phyloP scores from a whole-genome alignment of 2,329 filamentous ascomycete genomes.

The Nothopassalora personata region DNA sequence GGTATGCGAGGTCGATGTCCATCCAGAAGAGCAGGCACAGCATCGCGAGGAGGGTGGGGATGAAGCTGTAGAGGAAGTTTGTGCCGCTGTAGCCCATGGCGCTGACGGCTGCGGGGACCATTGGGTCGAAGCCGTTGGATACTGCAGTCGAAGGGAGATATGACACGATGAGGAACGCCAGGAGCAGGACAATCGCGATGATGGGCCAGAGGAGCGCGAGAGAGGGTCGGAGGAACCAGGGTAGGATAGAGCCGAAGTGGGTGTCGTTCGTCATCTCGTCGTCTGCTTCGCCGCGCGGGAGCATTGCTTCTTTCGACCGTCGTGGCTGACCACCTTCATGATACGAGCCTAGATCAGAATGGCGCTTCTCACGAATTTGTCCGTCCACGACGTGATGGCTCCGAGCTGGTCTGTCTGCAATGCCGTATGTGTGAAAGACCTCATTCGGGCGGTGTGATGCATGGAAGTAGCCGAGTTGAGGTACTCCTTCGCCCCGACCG shows the following conservation, averaged over 20 bases:
- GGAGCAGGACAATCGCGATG: constrained; percentile 55
- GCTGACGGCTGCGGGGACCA: constrained; percentile 47
- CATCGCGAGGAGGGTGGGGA: constrained; percentile 64
- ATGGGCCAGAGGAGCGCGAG: constrained; percentile 62
- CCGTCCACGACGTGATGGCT: constrained; percentile 49
- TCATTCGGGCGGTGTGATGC: constrained; percentile 59
- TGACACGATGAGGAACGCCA: constrained; percentile 70
- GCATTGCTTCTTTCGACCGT: constrained; percentile 37
- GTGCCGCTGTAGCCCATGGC: constrained; percentile 68
- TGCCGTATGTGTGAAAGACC: constrained; percentile 76
- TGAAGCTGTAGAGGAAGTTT: constrained; percentile 79
- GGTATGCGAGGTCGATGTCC: constrained; percentile 59
- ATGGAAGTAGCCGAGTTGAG: constrained; percentile 78
- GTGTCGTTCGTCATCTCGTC: constrained; percentile 5
- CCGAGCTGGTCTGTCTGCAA: constrained; percentile 49
- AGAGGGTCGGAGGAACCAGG: constrained; percentile 67
- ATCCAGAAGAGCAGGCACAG: constrained; percentile 63
- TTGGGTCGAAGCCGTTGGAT: constrained; percentile 64
- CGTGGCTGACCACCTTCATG: constrained; percentile 37
- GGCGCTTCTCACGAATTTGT: constrained; percentile 43
- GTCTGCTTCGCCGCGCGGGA: constrained; percentile 13
- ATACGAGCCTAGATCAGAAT: constrained; percentile 28
- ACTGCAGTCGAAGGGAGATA: constrained; percentile 65
- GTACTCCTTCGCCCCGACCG: constrained; percentile 51
- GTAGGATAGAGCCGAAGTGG: constrained; percentile 39